Evolutionary conservation across 148 eudicot genomes (phyloP).

Genomic region (Amaranthus palmeri): DNA sequence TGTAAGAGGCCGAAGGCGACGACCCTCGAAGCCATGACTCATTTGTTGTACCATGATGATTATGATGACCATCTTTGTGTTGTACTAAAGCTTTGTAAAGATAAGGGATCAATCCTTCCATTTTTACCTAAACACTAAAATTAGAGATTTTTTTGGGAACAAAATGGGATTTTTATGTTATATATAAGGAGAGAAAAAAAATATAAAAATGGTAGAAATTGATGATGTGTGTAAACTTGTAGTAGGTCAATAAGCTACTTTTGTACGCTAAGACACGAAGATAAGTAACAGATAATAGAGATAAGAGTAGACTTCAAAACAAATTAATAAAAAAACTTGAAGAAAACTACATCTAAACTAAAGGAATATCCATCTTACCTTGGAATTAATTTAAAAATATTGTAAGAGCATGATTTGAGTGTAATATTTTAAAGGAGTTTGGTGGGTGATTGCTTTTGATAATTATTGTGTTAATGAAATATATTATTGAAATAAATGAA

Average conservation of each 20-base stretch:
- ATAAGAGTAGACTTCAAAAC: constrained; percentile 25
- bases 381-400: no score
- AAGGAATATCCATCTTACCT: neutral
- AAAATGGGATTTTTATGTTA: neutral
- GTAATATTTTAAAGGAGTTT: no score
- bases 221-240: constrained; percentile 16
- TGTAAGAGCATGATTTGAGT: no score
- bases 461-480: no score
- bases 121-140: neutral
- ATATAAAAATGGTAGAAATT: constrained; percentile 11
- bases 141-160: neutral
- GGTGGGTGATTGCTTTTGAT: no score
- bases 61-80: constrained; percentile 33
- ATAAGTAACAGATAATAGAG: neutral
- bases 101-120: constrained; percentile 73
- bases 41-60: constrained; percentile 11
- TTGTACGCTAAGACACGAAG: neutral
- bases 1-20: constrained; percentile 27
- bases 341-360: constrained; percentile 16
- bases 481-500: no score
- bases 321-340: neutral
- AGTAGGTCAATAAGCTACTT: constrained; percentile 10
- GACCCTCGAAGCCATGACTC: constrained; percentile 22
- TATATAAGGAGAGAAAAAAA: constrained; percentile 3
- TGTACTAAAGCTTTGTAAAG: constrained; percentile 58